Evolutionary conservation across 2,329 filamentous ascomycete species (phyloP), one percentile per base, ranked within the genome.

Genomic region (Fusarium coicis): DNA sequence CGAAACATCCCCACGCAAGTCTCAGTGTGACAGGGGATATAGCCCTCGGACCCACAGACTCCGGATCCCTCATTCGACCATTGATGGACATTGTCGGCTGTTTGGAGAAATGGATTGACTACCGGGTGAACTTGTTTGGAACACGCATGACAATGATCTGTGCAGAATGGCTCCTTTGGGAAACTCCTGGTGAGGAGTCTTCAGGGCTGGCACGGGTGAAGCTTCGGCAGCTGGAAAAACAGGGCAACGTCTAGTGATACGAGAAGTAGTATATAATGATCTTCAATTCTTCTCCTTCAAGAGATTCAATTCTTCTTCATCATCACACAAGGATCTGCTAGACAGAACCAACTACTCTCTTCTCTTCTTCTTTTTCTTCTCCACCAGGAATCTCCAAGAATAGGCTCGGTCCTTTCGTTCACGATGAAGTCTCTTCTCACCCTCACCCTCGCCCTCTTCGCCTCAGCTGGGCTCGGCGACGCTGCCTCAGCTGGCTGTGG

Each of bases 401-500:
- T 21, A 50, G 52, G 64, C 39, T 46, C 21, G 34, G 52, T 39
- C 43, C 49, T 36, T 60, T 66, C 21, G 10, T 28, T 43, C 28
- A 67, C 18, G 5, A 67, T 67, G 64, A 40, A 40, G 16, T 66
- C 62, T 19, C 64, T 64, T n/a, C n/a, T 67, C 23, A 47, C 62
- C 36, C 56, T 67, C n/a, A 52, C 52, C 18, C 63, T 67, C 44
- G 62, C 64, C 64, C 64, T 67, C 16, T 26, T 67, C 39, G 64
- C 62, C 30, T 64, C 64, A 40, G 64, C 64, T 34, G 62, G 65
- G 64, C 39, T 67, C 23, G 62, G 64, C 34, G 64, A 67, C 14
- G 49, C 64, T 37, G 64, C 64, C 87, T 75, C 71, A 39, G 68
- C 81, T 18, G 82, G 82, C 23, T 84, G 82, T 68, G 81, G 81